Base-by-base conservation (phyloP, 768 basidiomycete genomes). In the Crassisporium funariophilum region DNA sequence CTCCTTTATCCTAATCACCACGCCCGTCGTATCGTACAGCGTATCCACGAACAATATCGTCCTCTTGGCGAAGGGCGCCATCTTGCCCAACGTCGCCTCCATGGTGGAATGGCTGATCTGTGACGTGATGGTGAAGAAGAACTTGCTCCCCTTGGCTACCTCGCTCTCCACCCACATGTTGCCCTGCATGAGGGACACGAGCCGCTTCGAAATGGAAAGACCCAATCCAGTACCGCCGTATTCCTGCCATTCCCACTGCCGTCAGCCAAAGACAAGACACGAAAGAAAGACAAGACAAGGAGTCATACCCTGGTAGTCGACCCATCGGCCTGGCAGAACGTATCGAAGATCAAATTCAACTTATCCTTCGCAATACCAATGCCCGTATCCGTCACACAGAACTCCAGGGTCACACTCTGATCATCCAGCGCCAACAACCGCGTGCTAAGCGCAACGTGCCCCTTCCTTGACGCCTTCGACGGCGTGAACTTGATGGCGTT, bases 281-380 rank as follows among this genome's bases (percentile, higher is more conserved):
- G 17, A 23, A 27, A 27, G 27, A 41, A 38, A 42, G 12, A 45
- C 10, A 35, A 51, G 49, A n/a, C 23, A 50, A 43, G 41, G 50
- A 41, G 37, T 74, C 86, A 34, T 57, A 91, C 91, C 61, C 95
- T 71, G 4, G 95, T 98, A 4, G 97, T 98, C 6, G 94, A 98
- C 19, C 97, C 97, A 74, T 98, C 97, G 0, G 97, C 97, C 63
- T 98, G 97, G 55, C 91, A 93, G 71, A 99, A 99, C 1, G 97
- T 98, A 63, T 99, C 97, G 69, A 98, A 99, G 64, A 98, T 98
- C 60, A 98, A 75, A 61, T 95, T 95, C 55, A 98, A 72, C 74
- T 98, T 98, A 67, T 98, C 97, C 64, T 94, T 93, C 46, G 95
- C 93, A 64, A 99, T 98, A 42, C 97, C 97, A 58, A 99, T 99